Evolutionary conservation across 2,329 filamentous ascomycete species (phyloP).

Genomic region (Samsoniella hepiali): DNA sequence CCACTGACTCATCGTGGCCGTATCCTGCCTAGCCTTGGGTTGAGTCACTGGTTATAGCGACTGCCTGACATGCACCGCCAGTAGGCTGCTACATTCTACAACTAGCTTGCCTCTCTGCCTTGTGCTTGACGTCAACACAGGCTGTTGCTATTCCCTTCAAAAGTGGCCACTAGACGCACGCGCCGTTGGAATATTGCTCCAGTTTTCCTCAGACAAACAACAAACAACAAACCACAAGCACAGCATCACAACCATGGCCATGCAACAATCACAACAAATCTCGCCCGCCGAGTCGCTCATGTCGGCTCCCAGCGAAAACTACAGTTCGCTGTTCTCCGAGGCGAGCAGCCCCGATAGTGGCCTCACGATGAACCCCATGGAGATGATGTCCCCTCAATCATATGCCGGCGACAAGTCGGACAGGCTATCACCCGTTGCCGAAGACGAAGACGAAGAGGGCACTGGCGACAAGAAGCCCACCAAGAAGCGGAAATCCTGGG

Average conservation of each 20-base stretch:
- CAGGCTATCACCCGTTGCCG: slow-evolving; percentile 4
- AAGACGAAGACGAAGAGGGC: slow-evolving; percentile 21
- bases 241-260: slow-evolving; percentile 16
- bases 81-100: slow-evolving; percentile 4
- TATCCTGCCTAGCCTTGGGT: slow-evolving; percentile 13
- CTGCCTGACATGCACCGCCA: slow-evolving; percentile 20
- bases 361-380: slow-evolving; percentile 41
- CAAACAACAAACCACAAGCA: slow-evolving; percentile 18
- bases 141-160: slow-evolving; percentile 7
- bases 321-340: slow-evolving; percentile 46
- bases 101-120: slow-evolving; percentile 22
- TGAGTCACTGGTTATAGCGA: slow-evolving; percentile 16
- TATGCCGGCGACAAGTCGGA: slow-evolving; percentile 30
- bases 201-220: slow-evolving; percentile 10
- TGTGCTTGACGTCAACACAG: slow-evolving; percentile 19
- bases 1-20: slow-evolving; percentile 25
- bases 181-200: background rate
- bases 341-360: slow-evolving; percentile 30
- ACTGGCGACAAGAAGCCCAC: slow-evolving; percentile 63
- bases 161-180: background rate
- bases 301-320: slow-evolving; percentile 48
- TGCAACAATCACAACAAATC: slow-evolving; percentile 27
- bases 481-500: slow-evolving; percentile 99
- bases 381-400: slow-evolving; percentile 49
- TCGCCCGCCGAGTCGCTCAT: slow-evolving; percentile 54